Conservation (phyloP, 163 green algal species). For the Prototheca stagnorum region DNA sequence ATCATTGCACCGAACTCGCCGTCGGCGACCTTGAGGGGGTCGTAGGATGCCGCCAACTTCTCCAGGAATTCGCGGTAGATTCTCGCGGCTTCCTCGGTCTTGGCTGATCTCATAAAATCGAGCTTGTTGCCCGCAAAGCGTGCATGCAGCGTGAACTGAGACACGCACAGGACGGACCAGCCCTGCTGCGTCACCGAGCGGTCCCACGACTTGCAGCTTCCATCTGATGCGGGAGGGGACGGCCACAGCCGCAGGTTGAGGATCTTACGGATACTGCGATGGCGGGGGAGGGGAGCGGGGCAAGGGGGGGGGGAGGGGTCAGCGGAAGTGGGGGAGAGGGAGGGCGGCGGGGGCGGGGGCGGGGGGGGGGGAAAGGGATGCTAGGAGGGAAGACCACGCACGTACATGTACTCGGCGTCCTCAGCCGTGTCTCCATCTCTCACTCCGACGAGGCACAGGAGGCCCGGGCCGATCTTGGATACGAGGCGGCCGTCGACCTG, state of each 20-base stretch:
- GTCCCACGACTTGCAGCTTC: slow-evolving; percentile 7
- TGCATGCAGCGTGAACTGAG: slow-evolving; percentile 13
- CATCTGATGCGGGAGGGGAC: too few relatives aligned
- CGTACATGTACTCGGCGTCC: neutral
- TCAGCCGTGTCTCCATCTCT: neutral
- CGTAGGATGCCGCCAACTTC: neutral
- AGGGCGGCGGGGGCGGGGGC: too few relatives aligned
- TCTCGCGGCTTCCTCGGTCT: neutral
- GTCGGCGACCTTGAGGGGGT: neutral
- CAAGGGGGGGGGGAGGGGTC: too few relatives aligned
- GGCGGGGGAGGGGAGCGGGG: too few relatives aligned
- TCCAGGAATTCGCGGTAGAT: neutral
- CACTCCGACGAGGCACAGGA: slow-evolving; percentile 11
- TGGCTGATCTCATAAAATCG: slow-evolving; percentile 1
- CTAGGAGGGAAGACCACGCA: too few relatives aligned
- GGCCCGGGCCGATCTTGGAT: slow-evolving; percentile 9
- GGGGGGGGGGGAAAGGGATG: too few relatives aligned
- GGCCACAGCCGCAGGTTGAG: slow-evolving; percentile 4
- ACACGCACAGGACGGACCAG: slow-evolving; percentile 8
- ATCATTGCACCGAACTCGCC: slow-evolving; percentile 16
- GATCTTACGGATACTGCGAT: slow-evolving; percentile 12
- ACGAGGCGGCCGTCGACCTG: slow-evolving; percentile 5
- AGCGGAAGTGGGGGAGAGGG: too few relatives aligned
- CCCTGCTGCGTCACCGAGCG: neutral
- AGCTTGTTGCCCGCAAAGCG: slow-evolving; percentile 5